phyloP scores from a whole-genome alignment of 1,139 yeast genomes.

The Meyerozyma guilliermondii region DNA sequence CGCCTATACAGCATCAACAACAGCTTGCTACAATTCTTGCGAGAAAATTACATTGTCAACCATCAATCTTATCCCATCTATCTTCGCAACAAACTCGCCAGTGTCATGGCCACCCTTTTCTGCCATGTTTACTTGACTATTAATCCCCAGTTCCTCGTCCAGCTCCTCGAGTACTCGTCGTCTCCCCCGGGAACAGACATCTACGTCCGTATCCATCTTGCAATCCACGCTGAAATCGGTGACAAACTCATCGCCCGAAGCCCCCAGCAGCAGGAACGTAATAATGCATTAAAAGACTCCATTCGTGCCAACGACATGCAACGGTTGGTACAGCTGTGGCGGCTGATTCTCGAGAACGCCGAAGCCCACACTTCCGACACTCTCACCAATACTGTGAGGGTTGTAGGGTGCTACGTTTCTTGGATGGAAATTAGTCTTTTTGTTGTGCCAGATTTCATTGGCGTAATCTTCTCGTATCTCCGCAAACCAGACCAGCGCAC shows the following conservation, averaged over 20 bases:
- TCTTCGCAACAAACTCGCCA: slow-evolving; percentile 75
- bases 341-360: slow-evolving; percentile 41
- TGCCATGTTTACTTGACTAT: slow-evolving; percentile 56
- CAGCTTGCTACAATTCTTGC: slow-evolving; percentile 35
- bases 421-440: slow-evolving; percentile 93
- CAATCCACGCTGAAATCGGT: slow-evolving; percentile 88
- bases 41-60: slow-evolving; percentile 18
- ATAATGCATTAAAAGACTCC: slow-evolving; percentile 70
- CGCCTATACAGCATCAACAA: slow-evolving; percentile 43
- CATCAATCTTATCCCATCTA: slow-evolving; percentile 50
- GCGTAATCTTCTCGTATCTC: slow-evolving; percentile 59
- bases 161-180: slow-evolving; percentile 40
- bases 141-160: slow-evolving; percentile 67
- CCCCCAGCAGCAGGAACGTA: slow-evolving; percentile 57
- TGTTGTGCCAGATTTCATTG: slow-evolving; percentile 61
- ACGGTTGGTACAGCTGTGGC: slow-evolving; percentile 66
- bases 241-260: slow-evolving; percentile 79
- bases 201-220: slow-evolving; percentile 65
- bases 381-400: slow-evolving; percentile 54
- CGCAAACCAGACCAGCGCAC: slow-evolving; percentile 42
- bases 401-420: slow-evolving; percentile 81
- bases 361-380: slow-evolving; percentile 37
- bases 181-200: slow-evolving; percentile 63
- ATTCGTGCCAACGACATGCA: slow-evolving; percentile 75
- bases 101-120: slow-evolving; percentile 67